Base-by-base conservation (phyloP, 108 stramenopile genomes). In the Thalassiosira profunda region DNA sequence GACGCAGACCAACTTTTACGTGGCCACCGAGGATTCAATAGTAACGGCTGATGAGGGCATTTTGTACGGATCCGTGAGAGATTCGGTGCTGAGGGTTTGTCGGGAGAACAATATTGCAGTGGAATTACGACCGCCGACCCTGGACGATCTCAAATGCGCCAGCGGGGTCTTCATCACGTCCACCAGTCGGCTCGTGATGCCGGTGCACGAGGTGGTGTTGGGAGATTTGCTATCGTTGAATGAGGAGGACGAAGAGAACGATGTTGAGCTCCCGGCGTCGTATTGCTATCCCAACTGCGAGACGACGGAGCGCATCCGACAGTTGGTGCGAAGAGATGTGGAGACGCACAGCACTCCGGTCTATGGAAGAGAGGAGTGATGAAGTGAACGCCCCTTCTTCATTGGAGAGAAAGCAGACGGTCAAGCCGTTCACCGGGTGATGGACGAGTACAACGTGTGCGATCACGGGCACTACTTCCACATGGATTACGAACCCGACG, bases 391-490 rank as follows among this genome's bases (percentile, higher is more conserved):
- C n/a, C n/a, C n/a, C n/a, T n/a, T n/a, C n/a, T n/a, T n/a, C n/a
- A n/a, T n/a, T n/a, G n/a, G n/a, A n/a, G 52, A 89, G 88, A 90
- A 81, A 70, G 12, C 89, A 91, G 57, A 78, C 70, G 18, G 75
- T 84, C 9, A 85, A 82, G 31, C 87, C 88, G 45, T 91, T 94
- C 60, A 70, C 86, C 15, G 79, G 36, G 88, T 86, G 3, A 56
- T 86, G 67, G 93, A 94, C 65, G 88, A 89, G 46, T 91, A 86
- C 79, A 94, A 94, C 45, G 88, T 79, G 57, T 94, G 64, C 56
- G 87, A 91, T 43, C 72, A 82, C 17, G 88, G 90, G 0, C 86
- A 91, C 29, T 94, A 91, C 81, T 90, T 83, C 49, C 90, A 94
- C 69, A 86, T 82, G 80, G 82, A 85, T 11, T 94, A 91, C 74